Base-by-base conservation (phyloP, 345 rosid genomes). In the Eucalyptus tenuipes region DNA sequence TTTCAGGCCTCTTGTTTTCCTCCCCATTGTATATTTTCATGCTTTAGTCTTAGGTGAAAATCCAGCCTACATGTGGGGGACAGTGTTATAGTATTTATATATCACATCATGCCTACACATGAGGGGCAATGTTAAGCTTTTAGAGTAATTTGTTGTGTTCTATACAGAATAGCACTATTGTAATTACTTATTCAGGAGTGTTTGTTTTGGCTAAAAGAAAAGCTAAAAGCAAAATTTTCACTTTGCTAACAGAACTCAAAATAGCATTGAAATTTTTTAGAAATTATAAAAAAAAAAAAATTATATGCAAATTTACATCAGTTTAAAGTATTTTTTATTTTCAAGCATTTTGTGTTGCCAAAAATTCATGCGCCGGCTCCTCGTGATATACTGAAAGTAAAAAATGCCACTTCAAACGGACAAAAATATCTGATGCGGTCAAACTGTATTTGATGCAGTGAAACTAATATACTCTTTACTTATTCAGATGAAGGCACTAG, bases 401-500 rank as follows among this genome's bases (percentile, higher is more conserved):
- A 75, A 18, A 75, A 75, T 10, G 82, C 82, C 47, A 75, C 47
- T 75, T 20, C 27, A 40, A 11, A 75, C 4, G 5, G 84, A 68
- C 44, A 68, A 68, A 64, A 68, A 68, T 68, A 33, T 68, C 25
- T 33, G 44, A 40, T 40, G 47, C 1, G 5, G 47, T 75, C 15
- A 75, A 24, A 31, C 31, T n/a, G 50, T 7, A 27, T 91, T 86
- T 17, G 79, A 89, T 85, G 52, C 53, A 12, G 29, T 22, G 47
- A 75, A 37, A 75, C 84, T 75, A 75, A 75, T 40, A 4, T 75
- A 37, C 84, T 52, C 71, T 90, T 90, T 49, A 17, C 86, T 84
- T 88, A 27, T 93, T 87, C 92, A 98, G 98, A 94, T 94, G 93
- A 97, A 96, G 88, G 93, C 96, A 33, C 93, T 97, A 85, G 92